Percentiles rank a stretch among this genome's conserved stretches.
phyloP scores from a whole-genome alignment of 2,329 filamentous ascomycete species.

The Fusarium fujikuroi region DNA sequence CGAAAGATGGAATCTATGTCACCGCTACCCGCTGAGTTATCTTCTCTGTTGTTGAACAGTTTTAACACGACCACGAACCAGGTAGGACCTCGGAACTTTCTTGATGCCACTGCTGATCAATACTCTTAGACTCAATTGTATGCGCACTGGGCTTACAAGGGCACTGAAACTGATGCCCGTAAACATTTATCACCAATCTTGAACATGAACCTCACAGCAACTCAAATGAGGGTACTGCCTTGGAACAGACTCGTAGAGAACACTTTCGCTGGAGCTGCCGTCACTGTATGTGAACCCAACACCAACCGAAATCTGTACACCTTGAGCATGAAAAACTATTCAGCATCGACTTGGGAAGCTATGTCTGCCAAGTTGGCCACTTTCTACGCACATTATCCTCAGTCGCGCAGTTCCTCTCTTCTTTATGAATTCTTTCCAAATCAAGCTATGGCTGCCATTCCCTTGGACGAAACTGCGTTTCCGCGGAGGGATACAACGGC shows the following conservation, averaged over 20 bases:
- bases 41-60: background rate
- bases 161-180: background rate
- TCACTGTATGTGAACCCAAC: background rate
- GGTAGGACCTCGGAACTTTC: fast-evolving
- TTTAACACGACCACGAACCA: background rate
- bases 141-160: background rate
- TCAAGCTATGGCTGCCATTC: background rate
- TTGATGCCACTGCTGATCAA: background rate
- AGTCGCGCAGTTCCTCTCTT: background rate
- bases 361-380: background rate
- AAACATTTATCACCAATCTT: fast-evolving
- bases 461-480: background rate
- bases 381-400: background rate
- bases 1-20: background rate
- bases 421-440: background rate
- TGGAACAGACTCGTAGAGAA: background rate
- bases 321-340: background rate
- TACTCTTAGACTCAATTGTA: background rate
- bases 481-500: background rate
- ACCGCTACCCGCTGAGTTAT: background rate
- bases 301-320: background rate
- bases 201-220: background rate
- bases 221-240: fast-evolving
- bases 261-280: background rate
- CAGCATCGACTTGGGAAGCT: background rate